Percentiles rank a stretch among this genome's conserved stretches.
Evolutionary conservation across 441 rosid species (phyloP).

Genomic region (Metrosideros polymorpha): DNA sequence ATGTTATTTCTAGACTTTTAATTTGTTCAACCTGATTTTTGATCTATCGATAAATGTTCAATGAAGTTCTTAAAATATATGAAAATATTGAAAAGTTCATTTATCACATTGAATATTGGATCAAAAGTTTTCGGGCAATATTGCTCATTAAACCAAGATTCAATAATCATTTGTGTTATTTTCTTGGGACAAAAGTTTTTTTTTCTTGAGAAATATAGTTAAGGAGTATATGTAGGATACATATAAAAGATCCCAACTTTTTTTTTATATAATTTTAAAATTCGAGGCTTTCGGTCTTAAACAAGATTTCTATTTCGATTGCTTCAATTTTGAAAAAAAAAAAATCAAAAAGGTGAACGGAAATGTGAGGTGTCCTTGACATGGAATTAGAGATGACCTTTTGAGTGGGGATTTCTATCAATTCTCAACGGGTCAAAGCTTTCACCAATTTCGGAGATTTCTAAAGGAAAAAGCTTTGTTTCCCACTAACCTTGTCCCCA

Average conservation of each 20-base stretch:
- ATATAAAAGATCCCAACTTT: not conserved
- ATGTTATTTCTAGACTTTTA: not conserved
- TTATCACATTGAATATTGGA: no score
- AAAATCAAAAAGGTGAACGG: not conserved
- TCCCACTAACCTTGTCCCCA: conserved; percentile 50
- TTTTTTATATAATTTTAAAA: not conserved
- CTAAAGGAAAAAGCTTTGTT: conserved; percentile 18
- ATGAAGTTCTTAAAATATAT: not conserved
- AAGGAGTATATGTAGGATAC: not conserved
- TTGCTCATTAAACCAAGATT: accelerated
- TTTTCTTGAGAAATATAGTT: no score
- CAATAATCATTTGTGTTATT: accelerated
- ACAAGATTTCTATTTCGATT: not conserved
- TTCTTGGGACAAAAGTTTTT: no score
- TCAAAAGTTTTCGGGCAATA: accelerated
- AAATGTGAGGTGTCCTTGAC: not conserved
- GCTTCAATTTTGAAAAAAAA: not conserved
- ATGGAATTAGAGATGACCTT: not conserved
- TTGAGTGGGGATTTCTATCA: conserved; percentile 3
- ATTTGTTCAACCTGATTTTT: accelerated
- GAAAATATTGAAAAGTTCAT: no score
- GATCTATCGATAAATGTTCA: not conserved
- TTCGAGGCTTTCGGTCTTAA: not conserved
- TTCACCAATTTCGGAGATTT: conserved; percentile 38
- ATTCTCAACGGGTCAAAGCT: conserved; percentile 26